Conservation (phyloP, 345 rosid species). For the Boechera stricta region DNA sequence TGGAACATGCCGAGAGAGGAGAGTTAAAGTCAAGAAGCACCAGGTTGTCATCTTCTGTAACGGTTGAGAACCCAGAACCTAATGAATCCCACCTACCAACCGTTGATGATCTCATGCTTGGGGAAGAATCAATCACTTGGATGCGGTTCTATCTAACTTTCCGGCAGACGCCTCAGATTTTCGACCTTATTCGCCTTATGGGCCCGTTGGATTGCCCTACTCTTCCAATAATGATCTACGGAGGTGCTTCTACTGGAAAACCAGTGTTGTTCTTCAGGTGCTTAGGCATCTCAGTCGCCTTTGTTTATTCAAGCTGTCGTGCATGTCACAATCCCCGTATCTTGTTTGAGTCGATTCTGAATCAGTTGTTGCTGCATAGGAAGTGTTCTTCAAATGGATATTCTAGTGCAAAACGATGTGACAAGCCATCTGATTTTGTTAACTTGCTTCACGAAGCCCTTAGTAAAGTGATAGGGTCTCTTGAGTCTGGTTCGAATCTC, state of each 20-base stretch:
- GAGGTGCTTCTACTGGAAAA: constrained; percentile 84
- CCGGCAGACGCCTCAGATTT: constrained; percentile 69
- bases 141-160: constrained; percentile 61
- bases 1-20: constrained; percentile 72
- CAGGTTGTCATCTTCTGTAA: constrained; percentile 52
- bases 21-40: constrained; percentile 51
- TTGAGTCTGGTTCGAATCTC: constrained; percentile 47
- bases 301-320: constrained; percentile 73
- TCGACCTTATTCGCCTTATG: constrained; percentile 58
- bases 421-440: constrained; percentile 84
- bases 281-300: constrained; percentile 67
- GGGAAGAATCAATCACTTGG: constrained; percentile 54
- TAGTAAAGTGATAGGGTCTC: constrained; percentile 44
- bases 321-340: constrained; percentile 74
- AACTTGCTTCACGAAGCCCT: constrained; percentile 66
- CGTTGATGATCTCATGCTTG: constrained; percentile 57
- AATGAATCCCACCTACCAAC: constrained; percentile 51
- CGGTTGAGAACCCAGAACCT: constrained; percentile 44
- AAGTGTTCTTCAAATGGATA: constrained; percentile 67
- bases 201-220: constrained; percentile 73
- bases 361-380: constrained; percentile 71
- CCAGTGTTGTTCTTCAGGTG: constrained; percentile 67
- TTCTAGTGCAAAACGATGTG: constrained; percentile 75
- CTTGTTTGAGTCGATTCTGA: constrained; percentile 77
- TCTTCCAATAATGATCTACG: constrained; percentile 71